These are phyloP conservation scores for Borovskyia barvae DNA, from an alignment of 208 protist genomes.

Conservation along the genomic window DNA sequence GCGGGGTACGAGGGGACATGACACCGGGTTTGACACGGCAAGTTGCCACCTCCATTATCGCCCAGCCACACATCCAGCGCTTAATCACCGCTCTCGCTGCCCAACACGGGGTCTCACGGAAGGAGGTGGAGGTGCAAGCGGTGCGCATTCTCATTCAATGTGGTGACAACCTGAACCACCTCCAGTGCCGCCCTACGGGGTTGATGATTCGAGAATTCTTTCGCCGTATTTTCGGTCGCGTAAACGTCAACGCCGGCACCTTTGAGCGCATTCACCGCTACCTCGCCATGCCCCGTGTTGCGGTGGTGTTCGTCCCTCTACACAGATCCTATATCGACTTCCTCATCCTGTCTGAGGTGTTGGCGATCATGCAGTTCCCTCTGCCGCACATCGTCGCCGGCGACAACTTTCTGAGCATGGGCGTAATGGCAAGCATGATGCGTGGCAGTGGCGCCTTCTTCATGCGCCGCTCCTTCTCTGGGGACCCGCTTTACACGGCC, in stretches of 20 bases:
- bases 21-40: slow-evolving; percentile 55
- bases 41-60: slow-evolving; percentile 45
- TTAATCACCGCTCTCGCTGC: slow-evolving; percentile 41
- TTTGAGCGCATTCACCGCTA: slow-evolving; percentile 57
- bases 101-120: slow-evolving; percentile 30
- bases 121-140: slow-evolving; percentile 48
- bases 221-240: slow-evolving; percentile 55
- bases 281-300: slow-evolving; percentile 40
- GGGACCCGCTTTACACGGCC: slow-evolving; percentile 72
- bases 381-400: slow-evolving; percentile 85
- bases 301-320: slow-evolving; percentile 74
- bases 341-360: slow-evolving; percentile 80
- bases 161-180: slow-evolving; percentile 74
- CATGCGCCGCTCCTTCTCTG: slow-evolving; percentile 81
- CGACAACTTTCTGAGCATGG: slow-evolving; percentile 86
- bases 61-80: slow-evolving; percentile 50
- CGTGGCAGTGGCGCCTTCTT: slow-evolving; percentile 91
- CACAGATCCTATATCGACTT: slow-evolving; percentile 91
- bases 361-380: slow-evolving; percentile 60
- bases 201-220: slow-evolving; percentile 60
- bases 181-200: slow-evolving; percentile 49
- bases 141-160: slow-evolving; percentile 61
- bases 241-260: slow-evolving; percentile 59
- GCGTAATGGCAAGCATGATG: slow-evolving; percentile 63
- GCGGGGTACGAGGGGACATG: slow-evolving; percentile 36